Evolutionary conservation across 2,329 filamentous ascomycete genomes (phyloP).

Genomic region (Phoma sp.): DNA sequence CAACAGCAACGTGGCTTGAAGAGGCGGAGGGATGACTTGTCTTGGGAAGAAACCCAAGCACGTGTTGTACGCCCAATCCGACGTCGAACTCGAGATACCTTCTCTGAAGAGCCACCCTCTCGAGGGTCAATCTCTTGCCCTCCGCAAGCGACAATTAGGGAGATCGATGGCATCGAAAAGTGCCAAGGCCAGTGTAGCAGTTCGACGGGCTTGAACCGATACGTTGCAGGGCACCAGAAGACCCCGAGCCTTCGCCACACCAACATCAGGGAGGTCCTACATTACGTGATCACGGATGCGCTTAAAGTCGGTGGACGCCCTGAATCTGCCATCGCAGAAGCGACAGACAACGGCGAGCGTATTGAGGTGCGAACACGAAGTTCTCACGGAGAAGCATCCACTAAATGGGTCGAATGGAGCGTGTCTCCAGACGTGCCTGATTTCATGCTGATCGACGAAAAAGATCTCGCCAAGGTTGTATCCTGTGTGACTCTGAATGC

Average conservation of each 20-base stretch:
- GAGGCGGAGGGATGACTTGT: slow-evolving; percentile 49
- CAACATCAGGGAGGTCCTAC: slow-evolving; percentile 56
- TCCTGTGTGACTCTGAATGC: slow-evolving; percentile 71
- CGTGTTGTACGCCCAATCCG: slow-evolving; percentile 34
- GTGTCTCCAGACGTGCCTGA: slow-evolving; percentile 59
- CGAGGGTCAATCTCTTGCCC: slow-evolving; percentile 27
- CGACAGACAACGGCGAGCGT: slow-evolving; percentile 55
- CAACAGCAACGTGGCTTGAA: slow-evolving; percentile 51
- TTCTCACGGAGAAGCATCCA: slow-evolving; percentile 52
- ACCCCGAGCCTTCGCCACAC: slow-evolving; percentile 56
- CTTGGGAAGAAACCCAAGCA: slow-evolving; percentile 34
- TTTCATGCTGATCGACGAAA: slow-evolving; percentile 65
- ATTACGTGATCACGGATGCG: slow-evolving; percentile 59
- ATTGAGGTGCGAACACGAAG: slow-evolving; percentile 56
- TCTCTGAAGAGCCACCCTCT: slow-evolving; percentile 38
- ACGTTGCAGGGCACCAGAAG: slow-evolving; percentile 48
- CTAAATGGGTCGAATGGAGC: slow-evolving; percentile 57
- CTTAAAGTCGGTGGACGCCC: slow-evolving; percentile 60
- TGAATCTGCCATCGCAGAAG: slow-evolving; percentile 57
- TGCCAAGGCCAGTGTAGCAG: slow-evolving; percentile 32
- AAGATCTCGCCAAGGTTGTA: slow-evolving; percentile 67
- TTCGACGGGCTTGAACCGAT: slow-evolving; percentile 38
- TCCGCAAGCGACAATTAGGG: slow-evolving; percentile 14
- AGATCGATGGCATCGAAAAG: slow-evolving; percentile 27
- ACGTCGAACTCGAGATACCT: slow-evolving; percentile 34